phyloP scores from a whole-genome alignment of 257 asterid genomes.

The Rehmannia glutinosa region DNA sequence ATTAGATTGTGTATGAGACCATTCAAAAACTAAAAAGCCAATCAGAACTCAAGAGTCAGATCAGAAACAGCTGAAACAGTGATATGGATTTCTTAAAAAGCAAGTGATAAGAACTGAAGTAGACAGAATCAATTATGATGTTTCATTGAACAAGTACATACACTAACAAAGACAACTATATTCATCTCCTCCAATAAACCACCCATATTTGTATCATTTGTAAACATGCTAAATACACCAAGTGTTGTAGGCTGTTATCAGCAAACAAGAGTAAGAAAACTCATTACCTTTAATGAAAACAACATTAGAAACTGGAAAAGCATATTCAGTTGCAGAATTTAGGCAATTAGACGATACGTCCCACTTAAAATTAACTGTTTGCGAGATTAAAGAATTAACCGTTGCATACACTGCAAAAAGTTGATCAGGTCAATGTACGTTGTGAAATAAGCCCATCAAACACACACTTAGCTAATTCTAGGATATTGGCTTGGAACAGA shows the following conservation, averaged over 20 bases:
- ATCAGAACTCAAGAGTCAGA: too few relatives aligned
- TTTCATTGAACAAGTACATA: too few relatives aligned
- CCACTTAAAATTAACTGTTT: neutral
- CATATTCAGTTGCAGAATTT: slow-evolving; percentile 1
- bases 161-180: too few relatives aligned
- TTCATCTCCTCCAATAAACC: too few relatives aligned
- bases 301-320: slow-evolving; percentile 5
- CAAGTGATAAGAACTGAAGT: too few relatives aligned
- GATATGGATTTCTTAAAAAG: too few relatives aligned
- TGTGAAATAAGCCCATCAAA: neutral
- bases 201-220: neutral
- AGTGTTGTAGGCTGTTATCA: neutral
- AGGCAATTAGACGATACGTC: slow-evolving; percentile 2
- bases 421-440: neutral
- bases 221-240: slow-evolving; percentile 11
- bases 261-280: slow-evolving; percentile 1
- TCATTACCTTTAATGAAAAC: neutral
- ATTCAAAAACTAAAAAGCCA: too few relatives aligned
- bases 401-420: neutral
- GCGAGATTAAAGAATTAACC: neutral
- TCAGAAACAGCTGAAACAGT: too few relatives aligned
- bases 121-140: too few relatives aligned
- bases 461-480: neutral
- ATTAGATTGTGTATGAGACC: too few relatives aligned
- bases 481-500: neutral